Percentiles rank a stretch among this genome's conserved stretches.
Evolutionary conservation across 352 stramenopile genomes (phyloP).

Genomic region (Phytophthora pistaciae): DNA sequence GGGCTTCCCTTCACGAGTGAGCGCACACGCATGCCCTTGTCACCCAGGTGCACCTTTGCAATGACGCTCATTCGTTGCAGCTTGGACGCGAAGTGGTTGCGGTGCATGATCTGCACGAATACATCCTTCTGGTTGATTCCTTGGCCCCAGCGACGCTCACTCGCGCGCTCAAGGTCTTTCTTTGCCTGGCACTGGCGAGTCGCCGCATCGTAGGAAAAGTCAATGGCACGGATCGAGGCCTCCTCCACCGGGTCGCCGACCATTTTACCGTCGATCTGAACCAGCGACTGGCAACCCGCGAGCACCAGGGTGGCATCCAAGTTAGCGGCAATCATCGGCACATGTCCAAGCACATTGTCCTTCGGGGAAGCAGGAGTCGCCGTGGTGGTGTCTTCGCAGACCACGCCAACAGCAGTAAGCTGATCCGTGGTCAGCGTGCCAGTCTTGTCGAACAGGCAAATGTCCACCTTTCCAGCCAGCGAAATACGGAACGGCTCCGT

Average conservation of each 20-base stretch:
- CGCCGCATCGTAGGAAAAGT: constrained; percentile 89
- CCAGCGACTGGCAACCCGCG: constrained; percentile 97
- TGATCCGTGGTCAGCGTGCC: constrained; percentile 98
- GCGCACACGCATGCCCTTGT: constrained; percentile 75
- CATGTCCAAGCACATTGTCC: constrained; percentile 67
- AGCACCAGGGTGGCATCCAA: constrained; percentile 86
- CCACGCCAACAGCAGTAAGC: constrained; percentile 94
- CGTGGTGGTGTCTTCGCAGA: constrained; percentile 75
- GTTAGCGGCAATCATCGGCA: constrained; percentile 88
- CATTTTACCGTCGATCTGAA: constrained; percentile 97
- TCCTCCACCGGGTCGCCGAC: constrained; percentile 99
- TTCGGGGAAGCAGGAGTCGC: constrained; percentile 41
- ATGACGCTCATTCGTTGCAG: constrained; percentile 98
- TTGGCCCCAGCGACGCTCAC: constrained; percentile 77
- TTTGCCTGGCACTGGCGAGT: constrained; percentile 83
- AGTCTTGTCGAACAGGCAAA: constrained; percentile 99
- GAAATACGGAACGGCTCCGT: constrained; percentile 99
- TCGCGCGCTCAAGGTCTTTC: constrained; percentile 71
- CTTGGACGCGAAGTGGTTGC: constrained; percentile 96
- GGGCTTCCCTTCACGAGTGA: constrained; percentile 98
- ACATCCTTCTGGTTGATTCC: constrained; percentile 82
- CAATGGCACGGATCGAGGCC: constrained; percentile 96
- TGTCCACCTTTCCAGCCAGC: constrained; percentile 96
- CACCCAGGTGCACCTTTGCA: constrained; percentile 84
- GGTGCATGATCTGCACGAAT: constrained; percentile 92